A percentile compares a stretch with the other conserved stretches of the same genome.
Evolutionary conservation across 2,329 filamentous ascomycete species (phyloP).

Genomic region (Ascochyta fabae): DNA sequence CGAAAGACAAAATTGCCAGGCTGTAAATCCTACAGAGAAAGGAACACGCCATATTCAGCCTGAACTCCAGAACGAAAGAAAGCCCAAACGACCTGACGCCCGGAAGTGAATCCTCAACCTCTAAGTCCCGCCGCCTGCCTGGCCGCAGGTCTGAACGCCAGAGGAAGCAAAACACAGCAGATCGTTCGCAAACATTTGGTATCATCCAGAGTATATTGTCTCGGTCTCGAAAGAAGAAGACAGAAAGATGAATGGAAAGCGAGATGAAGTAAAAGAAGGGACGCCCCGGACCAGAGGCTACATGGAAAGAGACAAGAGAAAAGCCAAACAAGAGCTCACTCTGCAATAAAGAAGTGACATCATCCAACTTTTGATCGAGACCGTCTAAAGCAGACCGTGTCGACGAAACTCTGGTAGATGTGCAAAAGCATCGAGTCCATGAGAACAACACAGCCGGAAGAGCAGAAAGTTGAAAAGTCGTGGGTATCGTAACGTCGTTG

Average conservation of each 20-base stretch:
- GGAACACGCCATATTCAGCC: slow-evolving; percentile 1
- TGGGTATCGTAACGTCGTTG: slow-evolving; percentile 48
- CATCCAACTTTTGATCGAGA: slow-evolving; percentile 30
- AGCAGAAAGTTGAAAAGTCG: slow-evolving; percentile 34
- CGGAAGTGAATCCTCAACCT: slow-evolving; percentile 22
- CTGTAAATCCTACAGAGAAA: slow-evolving; percentile 27
- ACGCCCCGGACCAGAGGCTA: slow-evolving; percentile 10
- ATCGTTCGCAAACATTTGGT: slow-evolving; percentile 36
- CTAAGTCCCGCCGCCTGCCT: slow-evolving; percentile 25
- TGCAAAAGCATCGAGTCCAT: slow-evolving; percentile 37
- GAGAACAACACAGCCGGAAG: slow-evolving; percentile 32
- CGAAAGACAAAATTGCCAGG: slow-evolving; percentile 14
- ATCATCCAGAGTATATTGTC: slow-evolving; percentile 36
- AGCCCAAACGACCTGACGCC: slow-evolving; percentile 19
- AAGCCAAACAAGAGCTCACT: background rate
- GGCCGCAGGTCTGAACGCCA: slow-evolving; percentile 33
- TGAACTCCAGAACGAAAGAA: slow-evolving; percentile 6
- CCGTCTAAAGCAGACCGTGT: slow-evolving; percentile 21
- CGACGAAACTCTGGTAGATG: slow-evolving; percentile 35
- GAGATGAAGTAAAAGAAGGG: slow-evolving; percentile 12
- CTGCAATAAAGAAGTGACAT: slow-evolving; percentile 10
- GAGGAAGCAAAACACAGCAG: slow-evolving; percentile 28
- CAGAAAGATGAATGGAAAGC: slow-evolving; percentile 19
- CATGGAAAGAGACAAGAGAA: slow-evolving; percentile 3
- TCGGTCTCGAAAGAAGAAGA: slow-evolving; percentile 16